phyloP scores from a whole-genome alignment of 2,329 filamentous ascomycete species.

The Calonectria pauciramosa region DNA sequence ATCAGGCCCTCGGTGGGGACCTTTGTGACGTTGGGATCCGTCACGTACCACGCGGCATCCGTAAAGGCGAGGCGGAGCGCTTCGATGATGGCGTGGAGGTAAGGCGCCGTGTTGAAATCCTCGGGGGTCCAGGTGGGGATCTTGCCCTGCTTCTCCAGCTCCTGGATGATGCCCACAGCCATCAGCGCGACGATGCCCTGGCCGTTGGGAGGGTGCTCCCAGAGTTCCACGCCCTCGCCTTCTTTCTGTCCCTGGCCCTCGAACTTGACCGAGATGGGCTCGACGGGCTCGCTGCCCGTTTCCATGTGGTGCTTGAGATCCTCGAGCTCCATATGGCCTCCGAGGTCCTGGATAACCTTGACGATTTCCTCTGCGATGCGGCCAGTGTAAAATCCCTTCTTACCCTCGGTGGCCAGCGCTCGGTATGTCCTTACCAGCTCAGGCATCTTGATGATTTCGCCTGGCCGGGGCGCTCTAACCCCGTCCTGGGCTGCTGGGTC shows the following conservation, averaged over 20 bases:
- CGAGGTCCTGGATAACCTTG: slow-evolving; percentile 80
- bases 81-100: slow-evolving; percentile 91
- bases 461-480: slow-evolving; percentile 79
- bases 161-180: slow-evolving; percentile 91
- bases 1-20: slow-evolving; percentile 81
- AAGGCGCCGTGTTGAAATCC: slow-evolving; percentile 86
- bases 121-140: slow-evolving; percentile 78
- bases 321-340: slow-evolving; percentile 82
- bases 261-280: slow-evolving; percentile 87
- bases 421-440: slow-evolving; percentile 86
- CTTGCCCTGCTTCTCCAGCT: slow-evolving; percentile 81
- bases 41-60: slow-evolving; percentile 90
- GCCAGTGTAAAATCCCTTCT: slow-evolving; percentile 92
- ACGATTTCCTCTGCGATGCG: slow-evolving; percentile 85
- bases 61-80: slow-evolving; percentile 90
- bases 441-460: slow-evolving; percentile 92
- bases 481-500: slow-evolving; percentile 78
- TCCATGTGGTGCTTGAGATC: slow-evolving; percentile 84
- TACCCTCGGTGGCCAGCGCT: slow-evolving; percentile 82
- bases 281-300: slow-evolving; percentile 79
- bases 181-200: slow-evolving; percentile 96
- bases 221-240: slow-evolving; percentile 78
- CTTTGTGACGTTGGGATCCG: slow-evolving; percentile 80
- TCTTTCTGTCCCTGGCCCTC: slow-evolving; percentile 68
- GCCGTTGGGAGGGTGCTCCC: slow-evolving; percentile 97